A percentile compares a stretch with the other conserved stretches of the same genome.
phyloP scores from a whole-genome alignment of 176 grass and related monocot species.

The Miscanthus lutarioriparius region DNA sequence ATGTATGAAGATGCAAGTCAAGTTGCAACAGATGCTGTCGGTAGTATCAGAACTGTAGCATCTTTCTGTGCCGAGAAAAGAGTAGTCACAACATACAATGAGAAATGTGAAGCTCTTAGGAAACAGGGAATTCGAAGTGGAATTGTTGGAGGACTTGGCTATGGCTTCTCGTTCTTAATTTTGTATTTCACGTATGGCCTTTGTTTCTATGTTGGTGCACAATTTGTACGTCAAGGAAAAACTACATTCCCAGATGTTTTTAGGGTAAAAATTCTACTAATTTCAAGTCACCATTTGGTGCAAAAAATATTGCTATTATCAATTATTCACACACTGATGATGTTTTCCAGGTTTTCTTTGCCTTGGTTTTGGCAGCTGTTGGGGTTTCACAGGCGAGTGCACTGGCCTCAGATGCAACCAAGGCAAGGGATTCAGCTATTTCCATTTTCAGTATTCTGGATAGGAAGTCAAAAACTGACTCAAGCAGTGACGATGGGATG shows the following conservation, averaged over 20 bases:
- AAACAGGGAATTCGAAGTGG: constrained; percentile 60
- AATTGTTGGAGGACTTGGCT: constrained; percentile 53
- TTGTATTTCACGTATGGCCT: constrained; percentile 45
- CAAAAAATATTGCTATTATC: background rate
- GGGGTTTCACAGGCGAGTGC: constrained; percentile 51
- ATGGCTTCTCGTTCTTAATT: constrained; percentile 49
- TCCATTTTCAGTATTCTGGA: constrained; percentile 71
- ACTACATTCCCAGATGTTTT: constrained; percentile 59
- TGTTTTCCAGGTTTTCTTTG: constrained; percentile 59
- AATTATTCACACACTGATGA: constrained; percentile 4
- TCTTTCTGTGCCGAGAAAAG: constrained; percentile 63
- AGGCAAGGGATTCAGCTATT: constrained; percentile 57
- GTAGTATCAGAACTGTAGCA: constrained; percentile 66
- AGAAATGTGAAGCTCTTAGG: constrained; percentile 52
- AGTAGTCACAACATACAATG: constrained; percentile 44
- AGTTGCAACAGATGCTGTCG: constrained; percentile 58
- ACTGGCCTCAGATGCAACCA: constrained; percentile 48
- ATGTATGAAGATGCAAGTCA: constrained; percentile 70
- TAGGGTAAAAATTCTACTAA: constrained; percentile 22
- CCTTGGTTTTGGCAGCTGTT: constrained; percentile 45
- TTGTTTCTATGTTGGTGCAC: constrained; percentile 64
- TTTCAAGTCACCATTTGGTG: background rate
- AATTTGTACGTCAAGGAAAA: constrained; percentile 46
- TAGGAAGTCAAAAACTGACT: constrained; percentile 57
- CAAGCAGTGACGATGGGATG: constrained; percentile 36